Evolutionary conservation across 192 early-diverging fungal genomes (phyloP).

Genomic region (Haplosporangium gracile): DNA sequence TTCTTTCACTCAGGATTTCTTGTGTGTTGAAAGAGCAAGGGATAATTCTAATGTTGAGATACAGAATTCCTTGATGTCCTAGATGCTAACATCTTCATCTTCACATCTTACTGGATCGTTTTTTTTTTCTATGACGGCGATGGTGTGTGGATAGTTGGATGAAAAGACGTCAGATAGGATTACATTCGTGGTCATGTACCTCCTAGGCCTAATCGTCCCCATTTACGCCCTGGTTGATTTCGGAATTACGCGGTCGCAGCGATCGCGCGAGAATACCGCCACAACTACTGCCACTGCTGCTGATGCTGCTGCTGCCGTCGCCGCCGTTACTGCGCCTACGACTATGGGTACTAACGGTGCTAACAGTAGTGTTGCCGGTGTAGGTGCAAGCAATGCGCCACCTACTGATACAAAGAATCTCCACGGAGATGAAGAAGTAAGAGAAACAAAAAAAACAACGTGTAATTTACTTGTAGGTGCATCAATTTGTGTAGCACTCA

Average conservation of each 20-base stretch:
- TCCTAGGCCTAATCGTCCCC: conserved; percentile 13
- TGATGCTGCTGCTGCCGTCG: not conserved
- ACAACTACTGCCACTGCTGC: not conserved
- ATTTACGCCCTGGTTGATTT: conserved; percentile 15
- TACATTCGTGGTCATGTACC: conserved; percentile 19
- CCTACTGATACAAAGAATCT: not conserved
- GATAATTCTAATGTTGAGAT: no score
- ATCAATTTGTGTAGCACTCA: not conserved
- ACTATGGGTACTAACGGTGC: not conserved
- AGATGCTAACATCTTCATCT: no score
- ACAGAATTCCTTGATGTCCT: no score
- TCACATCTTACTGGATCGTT: not conserved
- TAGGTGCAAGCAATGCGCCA: not conserved
- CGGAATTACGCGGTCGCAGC: conserved; percentile 5
- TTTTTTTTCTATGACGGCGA: not conserved
- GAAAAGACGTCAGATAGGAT: conserved; percentile 22
- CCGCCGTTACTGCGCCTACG: not conserved
- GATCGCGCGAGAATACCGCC: not conserved
- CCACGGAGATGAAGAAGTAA: not conserved
- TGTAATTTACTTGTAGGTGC: not conserved
- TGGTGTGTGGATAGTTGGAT: not conserved
- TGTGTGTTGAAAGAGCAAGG: no score
- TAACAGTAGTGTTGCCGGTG: not conserved
- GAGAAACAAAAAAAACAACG: not conserved
- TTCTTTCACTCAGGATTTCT: not conserved